Evolutionary conservation across 345 rosid species (phyloP).

Genomic region (Pistacia integerrima): DNA sequence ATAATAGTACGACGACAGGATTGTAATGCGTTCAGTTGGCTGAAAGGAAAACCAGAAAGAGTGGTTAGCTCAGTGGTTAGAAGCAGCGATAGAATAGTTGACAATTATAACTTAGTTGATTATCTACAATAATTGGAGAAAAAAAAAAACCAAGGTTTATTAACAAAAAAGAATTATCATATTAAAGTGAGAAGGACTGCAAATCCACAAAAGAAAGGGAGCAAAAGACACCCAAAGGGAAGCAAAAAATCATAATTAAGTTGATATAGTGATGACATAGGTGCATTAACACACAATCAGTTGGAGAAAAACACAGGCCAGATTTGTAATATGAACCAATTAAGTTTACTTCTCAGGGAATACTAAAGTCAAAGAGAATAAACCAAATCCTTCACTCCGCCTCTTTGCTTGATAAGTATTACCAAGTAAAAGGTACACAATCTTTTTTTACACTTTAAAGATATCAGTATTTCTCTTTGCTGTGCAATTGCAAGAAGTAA

Average conservation of each 20-base stretch:
- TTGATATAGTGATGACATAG: not conserved
- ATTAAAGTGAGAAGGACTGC: too few species aligned
- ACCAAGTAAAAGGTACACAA: not conserved
- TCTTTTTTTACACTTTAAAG: not conserved
- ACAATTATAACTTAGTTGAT: not conserved
- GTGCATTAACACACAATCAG: not conserved
- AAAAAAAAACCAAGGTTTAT: too few species aligned
- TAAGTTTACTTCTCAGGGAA: not conserved
- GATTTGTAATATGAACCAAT: not conserved
- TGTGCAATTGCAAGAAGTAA: not conserved
- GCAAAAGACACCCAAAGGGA: not conserved
- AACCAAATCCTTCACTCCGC: not conserved
- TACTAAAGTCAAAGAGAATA: not conserved
- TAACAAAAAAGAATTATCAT: too few species aligned
- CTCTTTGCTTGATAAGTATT: not conserved
- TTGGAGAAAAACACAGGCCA: not conserved
- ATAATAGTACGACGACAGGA: conserved; percentile 80
- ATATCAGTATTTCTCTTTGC: not conserved
- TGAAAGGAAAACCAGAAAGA: conserved; percentile 26
- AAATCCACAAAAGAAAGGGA: not conserved
- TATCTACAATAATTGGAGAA: too few species aligned
- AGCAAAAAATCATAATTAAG: not conserved
- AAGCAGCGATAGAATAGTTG: conserved; percentile 2
- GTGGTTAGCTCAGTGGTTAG: conserved; percentile 14
- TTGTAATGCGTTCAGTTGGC: conserved; percentile 85